Conservation (phyloP, 2,329 filamentous ascomycete genomes). For the Ceratocystis papillata region DNA sequence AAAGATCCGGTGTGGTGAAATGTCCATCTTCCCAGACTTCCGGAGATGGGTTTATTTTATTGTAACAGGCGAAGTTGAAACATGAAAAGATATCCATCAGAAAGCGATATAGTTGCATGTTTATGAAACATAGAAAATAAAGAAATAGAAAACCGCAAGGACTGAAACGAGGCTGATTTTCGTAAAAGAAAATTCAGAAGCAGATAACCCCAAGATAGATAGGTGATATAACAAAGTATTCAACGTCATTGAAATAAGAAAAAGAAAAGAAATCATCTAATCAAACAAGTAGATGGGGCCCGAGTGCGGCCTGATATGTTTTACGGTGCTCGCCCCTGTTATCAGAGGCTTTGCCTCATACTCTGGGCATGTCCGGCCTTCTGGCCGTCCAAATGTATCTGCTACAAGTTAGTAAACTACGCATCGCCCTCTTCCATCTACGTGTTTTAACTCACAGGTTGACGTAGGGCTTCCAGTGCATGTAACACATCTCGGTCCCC, state of each 20-base stretch:
- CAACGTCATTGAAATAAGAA: neutral
- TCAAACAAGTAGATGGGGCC: neutral
- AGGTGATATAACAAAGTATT: neutral
- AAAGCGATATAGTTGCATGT: neutral
- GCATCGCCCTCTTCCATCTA: conserved; percentile 19
- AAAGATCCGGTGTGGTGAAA: neutral
- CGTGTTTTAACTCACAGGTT: conserved; percentile 51
- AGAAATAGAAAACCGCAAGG: neutral
- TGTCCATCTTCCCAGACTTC: neutral
- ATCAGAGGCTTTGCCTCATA: neutral
- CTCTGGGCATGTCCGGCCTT: conserved; percentile 25
- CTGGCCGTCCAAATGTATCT: conserved; percentile 33
- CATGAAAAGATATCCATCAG: neutral
- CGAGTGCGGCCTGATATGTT: neutral
- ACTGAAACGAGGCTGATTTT: neutral
- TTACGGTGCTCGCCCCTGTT: neutral
- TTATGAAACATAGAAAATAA: neutral
- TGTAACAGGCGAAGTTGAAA: neutral
- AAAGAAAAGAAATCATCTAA: neutral
- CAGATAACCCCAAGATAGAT: neutral
- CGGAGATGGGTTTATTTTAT: neutral
- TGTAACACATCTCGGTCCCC: conserved; percentile 56
- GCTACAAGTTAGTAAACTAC: conserved; percentile 12
- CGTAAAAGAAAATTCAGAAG: neutral
- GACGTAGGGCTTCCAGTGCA: conserved; percentile 61